Evolutionary conservation across 2,329 filamentous ascomycete species (phyloP), one percentile per base, ranked within the genome.

Genomic region (Cyanodermella asteris): DNA sequence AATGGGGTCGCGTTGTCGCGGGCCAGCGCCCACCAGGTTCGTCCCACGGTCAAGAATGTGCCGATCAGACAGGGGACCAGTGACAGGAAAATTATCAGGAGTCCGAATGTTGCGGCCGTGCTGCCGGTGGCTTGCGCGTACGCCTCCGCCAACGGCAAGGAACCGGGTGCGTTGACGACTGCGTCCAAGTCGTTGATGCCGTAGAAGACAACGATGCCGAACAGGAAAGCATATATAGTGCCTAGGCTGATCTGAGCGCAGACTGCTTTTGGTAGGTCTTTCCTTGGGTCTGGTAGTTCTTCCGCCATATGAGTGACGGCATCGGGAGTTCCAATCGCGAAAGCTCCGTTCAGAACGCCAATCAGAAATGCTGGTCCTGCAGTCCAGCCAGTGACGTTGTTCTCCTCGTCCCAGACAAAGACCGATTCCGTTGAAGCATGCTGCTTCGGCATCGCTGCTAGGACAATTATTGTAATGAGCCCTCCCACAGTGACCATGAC

Each of bases 331-430:
- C 70, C 72, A 7, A 76, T 62, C 22, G 64, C 61, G 39, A 65
- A 77, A 3, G 71, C 71, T 7, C 69, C 72, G 36, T 77, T 77
- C 13, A 74, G 51, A 42, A 73, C 69, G 11, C 69, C 68, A 1
- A 62, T 49, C 14, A 72, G 47, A 33, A 74, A 73, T 3, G 29
- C 46, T 49, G 13, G 50, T 36, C 23, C 51, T 49, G 27, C 49
- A 35, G 35, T 49, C 61, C 44, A 62, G 25, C 64, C 64, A 38
- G 47, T 64, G 35, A 43, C 37, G 31, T 60, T 61, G 30, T 58
- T 53, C 34, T 53, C 48, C 5, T 43, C 30, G 33, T 58, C 56
- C 2, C 47, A 51, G 18, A 34, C 43, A 63, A 63, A 71, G 6
- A 70, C 61, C 16, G 59, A 61, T 15, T 53, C 34, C 33, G 53